phyloP scores from a whole-genome alignment of 768 basidiomycete genomes.

The Lyophyllum atratum region DNA sequence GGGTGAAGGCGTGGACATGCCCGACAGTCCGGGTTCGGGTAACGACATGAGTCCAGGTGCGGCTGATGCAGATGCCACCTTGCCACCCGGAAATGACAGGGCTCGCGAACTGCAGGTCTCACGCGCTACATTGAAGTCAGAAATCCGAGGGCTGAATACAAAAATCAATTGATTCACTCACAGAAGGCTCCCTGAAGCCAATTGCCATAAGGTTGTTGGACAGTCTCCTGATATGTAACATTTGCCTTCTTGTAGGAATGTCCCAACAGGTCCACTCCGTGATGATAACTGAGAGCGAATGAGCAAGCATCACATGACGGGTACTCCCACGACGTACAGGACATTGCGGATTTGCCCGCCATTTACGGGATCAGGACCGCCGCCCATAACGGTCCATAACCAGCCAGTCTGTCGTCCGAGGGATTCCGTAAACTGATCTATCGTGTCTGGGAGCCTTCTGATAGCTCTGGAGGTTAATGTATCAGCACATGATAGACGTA shows the following conservation, averaged over 20 bases:
- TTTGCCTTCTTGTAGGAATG: neutral
- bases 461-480: neutral
- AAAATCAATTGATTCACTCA: neutral
- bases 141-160: neutral
- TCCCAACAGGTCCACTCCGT: neutral
- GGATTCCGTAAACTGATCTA: neutral
- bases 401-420: neutral
- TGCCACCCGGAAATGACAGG: too few relatives aligned
- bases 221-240: neutral
- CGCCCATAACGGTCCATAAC: neutral
- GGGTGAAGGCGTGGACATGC: too few relatives aligned
- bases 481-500: neutral
- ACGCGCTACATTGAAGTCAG: neutral
- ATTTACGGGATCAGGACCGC: neutral
- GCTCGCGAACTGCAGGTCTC: neutral
- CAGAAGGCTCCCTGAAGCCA: neutral
- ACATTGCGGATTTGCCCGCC: neutral
- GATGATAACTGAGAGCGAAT: neutral
- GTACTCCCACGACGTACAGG: neutral
- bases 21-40: too few relatives aligned
- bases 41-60: too few relatives aligned
- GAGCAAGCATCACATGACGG: neutral
- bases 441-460: neutral
- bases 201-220: neutral
- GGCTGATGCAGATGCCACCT: too few relatives aligned